These are phyloP conservation scores for Suhomyces yuchorum DNA, from an alignment of 1,139 yeast species.

Conservation along the genomic window DNA sequence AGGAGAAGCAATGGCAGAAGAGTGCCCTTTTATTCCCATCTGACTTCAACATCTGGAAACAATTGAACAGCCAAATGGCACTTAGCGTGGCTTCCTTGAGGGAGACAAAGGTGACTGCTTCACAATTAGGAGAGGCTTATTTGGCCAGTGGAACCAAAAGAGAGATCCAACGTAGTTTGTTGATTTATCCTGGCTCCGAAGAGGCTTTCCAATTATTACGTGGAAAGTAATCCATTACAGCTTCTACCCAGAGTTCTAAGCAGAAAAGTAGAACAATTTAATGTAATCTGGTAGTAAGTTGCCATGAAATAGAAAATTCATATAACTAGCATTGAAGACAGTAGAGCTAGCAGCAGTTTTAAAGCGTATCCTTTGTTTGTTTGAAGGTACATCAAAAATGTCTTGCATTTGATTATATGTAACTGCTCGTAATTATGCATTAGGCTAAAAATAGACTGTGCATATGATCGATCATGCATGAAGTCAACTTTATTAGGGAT, in stretches of 20 bases:
- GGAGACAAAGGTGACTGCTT: constrained; percentile 55
- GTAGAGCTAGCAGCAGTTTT: no score
- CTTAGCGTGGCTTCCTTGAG: constrained; percentile 48
- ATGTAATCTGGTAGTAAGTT: no score
- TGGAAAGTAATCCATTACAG: background rate
- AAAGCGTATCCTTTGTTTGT: no score
- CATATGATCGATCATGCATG: background rate
- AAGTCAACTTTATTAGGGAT: background rate
- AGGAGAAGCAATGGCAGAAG: constrained; percentile 58
- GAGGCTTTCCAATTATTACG: constrained; percentile 12
- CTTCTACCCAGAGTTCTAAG: no score
- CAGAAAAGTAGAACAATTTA: no score
- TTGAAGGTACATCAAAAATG: no score
- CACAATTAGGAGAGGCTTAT: constrained; percentile 55
- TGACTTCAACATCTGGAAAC: constrained; percentile 67
- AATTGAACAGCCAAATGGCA: constrained; percentile 52
- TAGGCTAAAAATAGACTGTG: background rate
- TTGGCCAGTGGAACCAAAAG: constrained; percentile 47
- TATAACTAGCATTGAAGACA: no score
- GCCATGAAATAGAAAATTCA: background rate
- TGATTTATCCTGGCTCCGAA: constrained; percentile 32
- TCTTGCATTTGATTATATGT: background rate
- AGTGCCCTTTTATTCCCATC: constrained; percentile 75
- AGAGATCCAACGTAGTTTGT: constrained; percentile 59
- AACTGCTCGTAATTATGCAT: background rate